phyloP scores from a whole-genome alignment of 1,284 basidiomycete species.

The Anthracocystis walkeri region DNA sequence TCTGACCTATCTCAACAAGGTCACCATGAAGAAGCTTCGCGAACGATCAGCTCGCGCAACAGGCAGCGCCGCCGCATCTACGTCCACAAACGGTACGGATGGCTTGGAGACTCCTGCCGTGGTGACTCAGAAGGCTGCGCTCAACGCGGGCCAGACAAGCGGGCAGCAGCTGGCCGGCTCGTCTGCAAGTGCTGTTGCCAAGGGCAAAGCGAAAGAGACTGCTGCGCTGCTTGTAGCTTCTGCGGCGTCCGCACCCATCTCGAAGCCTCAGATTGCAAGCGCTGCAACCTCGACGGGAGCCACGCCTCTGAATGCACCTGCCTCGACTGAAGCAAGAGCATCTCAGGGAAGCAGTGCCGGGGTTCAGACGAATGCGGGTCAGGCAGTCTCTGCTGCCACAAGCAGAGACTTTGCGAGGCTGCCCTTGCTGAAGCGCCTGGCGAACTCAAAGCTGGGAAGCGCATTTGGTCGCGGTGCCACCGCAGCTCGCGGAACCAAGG shows the following conservation, averaged over 20 bases:
- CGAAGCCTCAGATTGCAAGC: neutral
- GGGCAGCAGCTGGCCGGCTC: neutral
- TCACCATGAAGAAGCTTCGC: constrained; percentile 28
- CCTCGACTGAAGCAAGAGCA: neutral
- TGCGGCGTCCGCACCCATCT: neutral
- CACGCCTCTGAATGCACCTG: neutral
- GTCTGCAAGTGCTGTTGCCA: neutral
- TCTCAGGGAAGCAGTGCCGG: neutral
- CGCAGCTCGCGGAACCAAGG: constrained; percentile 31
- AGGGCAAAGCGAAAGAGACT: neutral
- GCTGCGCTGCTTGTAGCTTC: neutral
- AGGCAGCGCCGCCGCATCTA: neutral
- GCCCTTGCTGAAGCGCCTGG: constrained; percentile 17
- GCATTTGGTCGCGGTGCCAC: constrained; percentile 11
- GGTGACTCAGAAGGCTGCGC: neutral
- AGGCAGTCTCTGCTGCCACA: neutral
- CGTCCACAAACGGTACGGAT: neutral
- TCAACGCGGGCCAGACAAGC: neutral
- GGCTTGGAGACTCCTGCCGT: neutral
- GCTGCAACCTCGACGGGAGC: neutral
- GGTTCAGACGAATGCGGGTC: neutral
- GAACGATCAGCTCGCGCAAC: constrained; percentile 17
- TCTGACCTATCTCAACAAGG: constrained; percentile 15
- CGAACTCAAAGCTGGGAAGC: constrained; percentile 4
- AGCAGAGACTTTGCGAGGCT: constrained; percentile 6